Evolutionary conservation across 1,139 yeast genomes (phyloP).

Genomic region (Candida frijolesensis): DNA sequence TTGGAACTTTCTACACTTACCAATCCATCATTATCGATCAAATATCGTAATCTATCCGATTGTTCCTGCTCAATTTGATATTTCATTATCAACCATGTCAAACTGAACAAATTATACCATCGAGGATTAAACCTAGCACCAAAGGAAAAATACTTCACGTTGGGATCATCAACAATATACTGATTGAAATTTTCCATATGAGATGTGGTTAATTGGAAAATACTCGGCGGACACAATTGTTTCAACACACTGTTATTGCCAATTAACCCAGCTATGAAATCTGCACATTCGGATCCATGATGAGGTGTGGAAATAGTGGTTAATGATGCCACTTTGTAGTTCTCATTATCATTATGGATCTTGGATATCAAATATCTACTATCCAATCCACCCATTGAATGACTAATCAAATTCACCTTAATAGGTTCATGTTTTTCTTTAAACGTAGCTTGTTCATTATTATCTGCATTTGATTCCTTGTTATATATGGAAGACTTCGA

Average conservation of each 20-base stretch:
- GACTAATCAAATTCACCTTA: conserved; percentile 78
- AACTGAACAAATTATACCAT: conserved; percentile 61
- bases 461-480: conserved; percentile 14
- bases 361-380: conserved; percentile 69
- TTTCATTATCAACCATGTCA: conserved; percentile 64
- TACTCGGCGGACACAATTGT: conserved; percentile 42
- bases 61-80: conserved; percentile 21
- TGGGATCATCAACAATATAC: conserved; percentile 53
- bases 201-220: conserved; percentile 62
- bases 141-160: conserved; percentile 75
- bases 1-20: conserved; percentile 76
- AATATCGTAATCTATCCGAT: conserved; percentile 9
- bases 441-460: conserved; percentile 7
- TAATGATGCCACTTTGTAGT: conserved; percentile 64
- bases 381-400: conserved; percentile 94
- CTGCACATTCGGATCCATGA: conserved; percentile 84
- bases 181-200: conserved; percentile 58
- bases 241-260: conserved; percentile 18
- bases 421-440: conserved; percentile 29
- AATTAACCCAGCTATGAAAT: conserved; percentile 49
- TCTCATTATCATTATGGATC: conserved; percentile 26
- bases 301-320: conserved; percentile 91
- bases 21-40: conserved; percentile 75
- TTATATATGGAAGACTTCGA: conserved; percentile 35
- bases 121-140: conserved; percentile 73